phyloP scores from a whole-genome alignment of 2,329 filamentous ascomycete genomes.

The Capronia epimyces region DNA sequence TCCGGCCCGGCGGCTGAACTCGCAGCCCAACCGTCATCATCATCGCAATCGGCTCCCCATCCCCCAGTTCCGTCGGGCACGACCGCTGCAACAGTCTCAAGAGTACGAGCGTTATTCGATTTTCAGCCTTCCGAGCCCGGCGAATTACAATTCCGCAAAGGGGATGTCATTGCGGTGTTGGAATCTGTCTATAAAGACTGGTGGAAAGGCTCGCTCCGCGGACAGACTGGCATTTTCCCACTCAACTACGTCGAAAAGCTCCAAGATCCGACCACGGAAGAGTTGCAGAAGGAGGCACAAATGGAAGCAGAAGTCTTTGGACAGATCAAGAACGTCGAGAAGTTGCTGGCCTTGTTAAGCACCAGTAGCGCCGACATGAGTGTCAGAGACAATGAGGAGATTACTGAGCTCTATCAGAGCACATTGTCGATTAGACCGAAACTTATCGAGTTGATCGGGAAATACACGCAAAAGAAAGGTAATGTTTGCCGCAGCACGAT shows the following conservation, averaged over 20 bases:
- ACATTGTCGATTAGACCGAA: slow-evolving; percentile 93
- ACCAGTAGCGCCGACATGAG: slow-evolving; percentile 73
- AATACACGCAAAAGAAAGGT: slow-evolving; percentile 99
- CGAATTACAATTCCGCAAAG: slow-evolving; percentile 92
- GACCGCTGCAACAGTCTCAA: slow-evolving; percentile 90
- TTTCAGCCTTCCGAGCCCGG: slow-evolving; percentile 91
- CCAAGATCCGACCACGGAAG: slow-evolving; percentile 86
- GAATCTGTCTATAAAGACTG: slow-evolving; percentile 99
- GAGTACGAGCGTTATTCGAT: slow-evolving; percentile 88
- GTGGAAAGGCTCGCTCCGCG: slow-evolving; percentile 94
- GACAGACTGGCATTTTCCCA: slow-evolving; percentile 95
- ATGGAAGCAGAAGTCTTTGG: slow-evolving; percentile 82
- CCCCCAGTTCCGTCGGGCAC: slow-evolving; percentile 69
- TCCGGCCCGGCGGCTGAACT: slow-evolving; percentile 36
- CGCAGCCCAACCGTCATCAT: slow-evolving; percentile 32
- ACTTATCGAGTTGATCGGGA: slow-evolving; percentile 94
- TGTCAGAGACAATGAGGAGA: slow-evolving; percentile 93
- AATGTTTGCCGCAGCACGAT: slow-evolving; percentile 17
- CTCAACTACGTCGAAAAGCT: slow-evolving; percentile 98
- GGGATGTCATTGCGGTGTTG: slow-evolving; percentile 92
- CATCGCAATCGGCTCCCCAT: slow-evolving; percentile 43
- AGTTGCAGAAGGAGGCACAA: slow-evolving; percentile 89
- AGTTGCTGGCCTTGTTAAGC: slow-evolving; percentile 81
- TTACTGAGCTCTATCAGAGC: slow-evolving; percentile 83
- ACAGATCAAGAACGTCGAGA: slow-evolving; percentile 72